phyloP scores from a whole-genome alignment of 805 yeast genomes.

The Yamadazyma sp. region DNA sequence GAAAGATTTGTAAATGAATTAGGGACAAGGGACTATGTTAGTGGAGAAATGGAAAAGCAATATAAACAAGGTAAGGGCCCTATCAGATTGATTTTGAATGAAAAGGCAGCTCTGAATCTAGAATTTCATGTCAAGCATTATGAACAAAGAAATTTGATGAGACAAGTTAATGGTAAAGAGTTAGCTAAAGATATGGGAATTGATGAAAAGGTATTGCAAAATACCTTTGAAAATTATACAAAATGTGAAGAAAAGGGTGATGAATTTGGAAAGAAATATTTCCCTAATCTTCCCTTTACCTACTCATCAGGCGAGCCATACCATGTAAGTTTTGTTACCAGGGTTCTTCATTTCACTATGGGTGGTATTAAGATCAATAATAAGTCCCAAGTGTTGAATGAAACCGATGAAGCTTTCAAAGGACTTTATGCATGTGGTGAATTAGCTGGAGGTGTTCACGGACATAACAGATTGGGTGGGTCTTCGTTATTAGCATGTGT shows the following conservation, averaged over 20 bases:
- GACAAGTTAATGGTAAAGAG: slow-evolving; percentile 40
- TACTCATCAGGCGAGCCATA: slow-evolving; percentile 31
- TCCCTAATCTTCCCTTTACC: slow-evolving; percentile 46
- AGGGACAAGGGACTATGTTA: slow-evolving; percentile 58
- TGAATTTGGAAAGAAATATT: slow-evolving; percentile 45
- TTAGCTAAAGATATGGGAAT: slow-evolving; percentile 39
- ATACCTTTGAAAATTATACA: slow-evolving; percentile 41
- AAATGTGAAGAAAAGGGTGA: slow-evolving; percentile 41
- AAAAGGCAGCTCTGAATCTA: slow-evolving; percentile 42
- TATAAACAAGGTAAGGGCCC: slow-evolving; percentile 40
- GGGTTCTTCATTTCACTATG: slow-evolving; percentile 67
- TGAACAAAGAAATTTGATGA: slow-evolving; percentile 53
- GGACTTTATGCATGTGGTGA: slow-evolving; percentile 67
- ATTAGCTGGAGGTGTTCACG: slow-evolving; percentile 68
- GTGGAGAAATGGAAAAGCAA: slow-evolving; percentile 52
- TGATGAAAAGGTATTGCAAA: slow-evolving; percentile 20
- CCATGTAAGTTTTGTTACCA: slow-evolving; percentile 52
- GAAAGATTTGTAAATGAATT: slow-evolving; percentile 60
- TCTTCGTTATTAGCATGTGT: slow-evolving; percentile 58
- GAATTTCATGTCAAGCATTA: slow-evolving; percentile 56
- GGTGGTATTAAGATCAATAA: slow-evolving; percentile 63
- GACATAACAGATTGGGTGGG: slow-evolving; percentile 59
- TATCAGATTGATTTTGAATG: slow-evolving; percentile 48
- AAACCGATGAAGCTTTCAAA: slow-evolving; percentile 23
- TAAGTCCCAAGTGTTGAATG: slow-evolving; percentile 40